Base-by-base conservation (phyloP, 2,329 filamentous ascomycete genomes). In the Talaromyces albobiverticillius region DNA sequence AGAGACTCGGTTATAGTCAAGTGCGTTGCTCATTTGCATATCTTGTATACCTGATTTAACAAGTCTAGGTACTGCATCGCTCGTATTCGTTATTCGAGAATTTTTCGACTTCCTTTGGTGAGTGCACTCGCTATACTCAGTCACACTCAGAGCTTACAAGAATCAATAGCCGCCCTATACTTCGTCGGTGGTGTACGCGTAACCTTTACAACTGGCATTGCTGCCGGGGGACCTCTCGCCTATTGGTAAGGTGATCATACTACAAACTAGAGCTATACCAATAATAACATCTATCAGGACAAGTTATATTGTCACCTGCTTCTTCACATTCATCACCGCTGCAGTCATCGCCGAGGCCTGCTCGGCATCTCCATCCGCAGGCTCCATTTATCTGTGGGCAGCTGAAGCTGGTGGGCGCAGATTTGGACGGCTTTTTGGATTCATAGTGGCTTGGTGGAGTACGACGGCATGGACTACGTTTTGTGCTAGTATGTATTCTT, bases 381-480 rank as follows among this genome's bases (percentile, higher is more conserved):
- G 81, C 0, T 82, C 79, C 1, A 83, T 83, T 61, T 83, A 83
- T 56, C 74, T 83, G 14, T 83, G 81, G 81, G 81, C 81, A 16
- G 81, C 81, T 34, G 81, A 83, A 59, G 73, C 80, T n/a, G 81
- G 81, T 40, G 81, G 81, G 3, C 78, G 75, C 22, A 72, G 73
- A 16, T 83, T 72, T 59, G 81, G 81, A 16, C 67, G 81, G 22
- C 69, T 83, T 0, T 75, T 83, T 52, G 81, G 81, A n/a, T 83
- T 82, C 62, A 67, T 83, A 14, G 81, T 83, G 13, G 82, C 82
- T 0, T 84, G 81, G 82, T 84, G 82, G 82, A 81, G 78, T 60
- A 83, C 80, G 0, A 83, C 81, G 0, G 82, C 82, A 0, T 84
- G 82, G 82, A 84, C 81, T 2, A 84, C 78, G 0, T 80, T 80